Conservation (phyloP, 2,329 filamentous ascomycete species). For the Phaeophleospora eucalypticola region DNA sequence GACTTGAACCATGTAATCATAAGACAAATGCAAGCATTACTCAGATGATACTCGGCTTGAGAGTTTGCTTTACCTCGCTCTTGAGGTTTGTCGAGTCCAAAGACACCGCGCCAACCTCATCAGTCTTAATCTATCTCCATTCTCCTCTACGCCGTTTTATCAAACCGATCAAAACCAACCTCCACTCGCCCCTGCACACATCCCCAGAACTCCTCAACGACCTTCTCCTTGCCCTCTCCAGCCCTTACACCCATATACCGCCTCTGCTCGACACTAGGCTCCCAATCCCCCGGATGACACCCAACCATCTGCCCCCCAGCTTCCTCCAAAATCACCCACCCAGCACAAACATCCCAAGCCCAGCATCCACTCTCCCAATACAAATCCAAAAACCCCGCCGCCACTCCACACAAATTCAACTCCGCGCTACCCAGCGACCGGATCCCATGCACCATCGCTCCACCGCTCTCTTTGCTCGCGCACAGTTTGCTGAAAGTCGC, state of each 20-base stretch:
- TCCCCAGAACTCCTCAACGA: conserved; percentile 49
- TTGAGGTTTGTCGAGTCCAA: no score
- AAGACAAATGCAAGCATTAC: no score
- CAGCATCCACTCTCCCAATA: conserved; percentile 85
- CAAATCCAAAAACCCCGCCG: conserved; percentile 64
- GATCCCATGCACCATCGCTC: conserved; percentile 72
- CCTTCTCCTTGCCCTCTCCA: conserved; percentile 42
- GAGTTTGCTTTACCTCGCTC: no score
- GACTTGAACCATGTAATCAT: no score
- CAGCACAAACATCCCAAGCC: conserved; percentile 82
- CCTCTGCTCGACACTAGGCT: conserved; percentile 51
- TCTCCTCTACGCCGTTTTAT: no score
- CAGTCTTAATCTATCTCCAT: no score
- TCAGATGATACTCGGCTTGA: no score
- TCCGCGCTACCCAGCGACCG: conserved; percentile 69
- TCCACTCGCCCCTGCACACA: conserved; percentile 44
- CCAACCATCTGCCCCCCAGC: conserved; percentile 69
- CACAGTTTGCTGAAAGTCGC: conserved; percentile 57
- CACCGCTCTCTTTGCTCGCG: conserved; percentile 56
- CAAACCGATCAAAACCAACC: conserved; percentile 34
- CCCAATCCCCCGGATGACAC: conserved; percentile 70
- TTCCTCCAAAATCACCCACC: conserved; percentile 71
- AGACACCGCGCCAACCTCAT: not conserved
- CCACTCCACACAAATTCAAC: conserved; percentile 69
- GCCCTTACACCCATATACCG: conserved; percentile 50